Base-by-base conservation (phyloP, 1,284 basidiomycete species). In the Apiotrichum gamsii region DNA sequence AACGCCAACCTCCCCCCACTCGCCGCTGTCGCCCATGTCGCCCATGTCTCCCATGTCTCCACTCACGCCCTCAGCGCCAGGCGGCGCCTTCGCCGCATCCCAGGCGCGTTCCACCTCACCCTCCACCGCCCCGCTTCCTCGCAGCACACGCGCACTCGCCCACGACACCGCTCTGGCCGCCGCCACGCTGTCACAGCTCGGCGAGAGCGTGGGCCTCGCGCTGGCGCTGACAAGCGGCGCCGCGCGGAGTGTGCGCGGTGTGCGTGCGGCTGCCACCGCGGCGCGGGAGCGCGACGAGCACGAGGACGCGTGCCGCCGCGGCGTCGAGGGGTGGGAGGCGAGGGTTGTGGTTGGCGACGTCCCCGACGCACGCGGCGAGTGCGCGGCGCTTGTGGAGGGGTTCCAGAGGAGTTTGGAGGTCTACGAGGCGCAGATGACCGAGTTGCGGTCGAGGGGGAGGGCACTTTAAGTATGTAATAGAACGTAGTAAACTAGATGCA, bases 391-490 rank as follows among this genome's bases (percentile, higher is more conserved):
- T n/a, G 20, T 54, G 13, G 8, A 19, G 10, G 56, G 52, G 14
- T 54, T 57, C 35, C 40, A 44, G n/a, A 43, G 28, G 37, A 39
- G 42, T 32, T 42, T 57, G 16, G 43, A 46, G 15, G 38, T 2
- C 8, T 28, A 28, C 25, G 25, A 28, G 25, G 25, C 11, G 8
- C 6, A 28, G 25, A 42, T 48, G 47, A 23, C 34, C 19, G 35
- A n/a, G n/a, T 2, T 48, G 31, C 4, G 29, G 5, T 13, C 6
- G 25, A 28, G 25, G 25, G 11, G 6, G 25, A 28, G 25, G 25
- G 25, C 25, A n/a, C n/a, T n/a, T n/a, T n/a, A n/a, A n/a, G n/a
- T n/a, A n/a, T n/a, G n/a, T n/a, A n/a, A n/a, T n/a, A n/a, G n/a
- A n/a, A n/a, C n/a, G n/a, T n/a, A n/a, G n/a, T n/a, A n/a, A n/a